Percentiles rank a stretch among this genome's conserved stretches.
phyloP scores from a whole-genome alignment of 352 stramenopile species.

The Phytopythium cucurbitacearum region DNA sequence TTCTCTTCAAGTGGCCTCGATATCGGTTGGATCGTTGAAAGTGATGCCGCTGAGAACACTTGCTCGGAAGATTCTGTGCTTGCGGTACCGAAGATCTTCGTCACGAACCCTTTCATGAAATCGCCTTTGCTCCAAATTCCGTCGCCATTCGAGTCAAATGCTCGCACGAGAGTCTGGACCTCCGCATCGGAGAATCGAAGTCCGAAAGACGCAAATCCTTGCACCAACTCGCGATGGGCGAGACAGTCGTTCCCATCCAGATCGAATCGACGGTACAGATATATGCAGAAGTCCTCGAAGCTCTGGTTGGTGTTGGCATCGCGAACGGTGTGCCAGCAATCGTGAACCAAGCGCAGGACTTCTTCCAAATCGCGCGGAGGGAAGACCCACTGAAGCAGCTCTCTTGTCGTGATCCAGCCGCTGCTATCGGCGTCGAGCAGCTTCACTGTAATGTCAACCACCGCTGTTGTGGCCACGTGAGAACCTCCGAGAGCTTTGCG shows the following conservation, averaged over 20 bases:
- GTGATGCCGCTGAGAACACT: slow-evolving; percentile 3
- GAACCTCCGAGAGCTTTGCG: slow-evolving; percentile 11
- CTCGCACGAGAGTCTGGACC: slow-evolving; percentile 30
- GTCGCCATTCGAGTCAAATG: slow-evolving; percentile 53
- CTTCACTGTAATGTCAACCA: slow-evolving; percentile 13
- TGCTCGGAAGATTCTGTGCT: slow-evolving; percentile 23
- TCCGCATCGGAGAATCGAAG: slow-evolving; percentile 39
- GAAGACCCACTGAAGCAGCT: slow-evolving; percentile 47
- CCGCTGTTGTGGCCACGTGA: not conserved
- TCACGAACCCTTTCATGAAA: slow-evolving; percentile 37
- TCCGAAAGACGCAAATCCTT: slow-evolving; percentile 37
- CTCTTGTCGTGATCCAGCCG: slow-evolving; percentile 60
- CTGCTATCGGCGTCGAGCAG: slow-evolving; percentile 53
- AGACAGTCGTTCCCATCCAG: slow-evolving; percentile 51
- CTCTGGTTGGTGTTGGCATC: slow-evolving; percentile 3
- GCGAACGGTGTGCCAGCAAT: slow-evolving; percentile 22
- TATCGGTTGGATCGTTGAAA: not conserved
- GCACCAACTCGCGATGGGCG: slow-evolving; percentile 47
- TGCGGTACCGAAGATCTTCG: too few relatives aligned
- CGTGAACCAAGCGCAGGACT: slow-evolving; percentile 32
- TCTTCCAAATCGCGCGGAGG: slow-evolving; percentile 62
- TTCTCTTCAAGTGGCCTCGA: not conserved
- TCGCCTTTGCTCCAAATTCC: slow-evolving; percentile 20
- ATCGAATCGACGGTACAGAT: slow-evolving; percentile 53
- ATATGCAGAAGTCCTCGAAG: slow-evolving; percentile 14